Conservation (phyloP, 1,284 basidiomycete genomes). For the Tilletia caries region DNA sequence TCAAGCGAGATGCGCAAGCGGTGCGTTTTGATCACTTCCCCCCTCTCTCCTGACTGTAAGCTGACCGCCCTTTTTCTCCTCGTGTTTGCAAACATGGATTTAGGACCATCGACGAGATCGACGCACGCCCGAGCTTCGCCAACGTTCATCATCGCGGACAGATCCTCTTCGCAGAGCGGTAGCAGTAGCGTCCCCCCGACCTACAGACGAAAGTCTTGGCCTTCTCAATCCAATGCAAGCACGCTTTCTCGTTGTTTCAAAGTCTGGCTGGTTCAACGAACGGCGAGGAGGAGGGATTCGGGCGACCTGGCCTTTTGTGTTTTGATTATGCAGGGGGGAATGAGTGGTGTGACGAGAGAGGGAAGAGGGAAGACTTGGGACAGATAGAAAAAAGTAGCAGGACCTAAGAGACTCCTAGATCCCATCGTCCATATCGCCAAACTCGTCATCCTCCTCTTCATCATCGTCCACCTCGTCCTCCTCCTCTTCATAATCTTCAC, state of each 20-base stretch:
- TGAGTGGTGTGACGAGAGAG: too few species aligned
- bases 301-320: too few species aligned
- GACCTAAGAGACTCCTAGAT: background rate
- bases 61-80: background rate
- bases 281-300: too few species aligned
- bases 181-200: too few species aligned
- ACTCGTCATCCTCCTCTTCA: constrained; percentile 8
- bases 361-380: too few species aligned
- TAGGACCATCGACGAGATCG: constrained; percentile 17
- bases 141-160: constrained; percentile 23
- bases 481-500: constrained; percentile 9
- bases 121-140: constrained; percentile 21
- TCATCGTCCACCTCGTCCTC: constrained; percentile 15
- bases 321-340: too few species aligned
- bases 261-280: too few species aligned
- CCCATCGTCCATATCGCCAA: constrained; percentile 2
- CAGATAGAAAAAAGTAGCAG: background rate
- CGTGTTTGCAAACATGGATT: background rate
- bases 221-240: too few species aligned
- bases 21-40: constrained; percentile 5
- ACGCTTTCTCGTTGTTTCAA: too few species aligned
- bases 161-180: constrained; percentile 17
- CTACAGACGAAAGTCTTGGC: too few species aligned
- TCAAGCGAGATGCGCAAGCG: constrained; percentile 18
- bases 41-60: background rate